Evolutionary conservation across 257 asterid genomes (phyloP).

Genomic region (Lycium ferocissimum): DNA sequence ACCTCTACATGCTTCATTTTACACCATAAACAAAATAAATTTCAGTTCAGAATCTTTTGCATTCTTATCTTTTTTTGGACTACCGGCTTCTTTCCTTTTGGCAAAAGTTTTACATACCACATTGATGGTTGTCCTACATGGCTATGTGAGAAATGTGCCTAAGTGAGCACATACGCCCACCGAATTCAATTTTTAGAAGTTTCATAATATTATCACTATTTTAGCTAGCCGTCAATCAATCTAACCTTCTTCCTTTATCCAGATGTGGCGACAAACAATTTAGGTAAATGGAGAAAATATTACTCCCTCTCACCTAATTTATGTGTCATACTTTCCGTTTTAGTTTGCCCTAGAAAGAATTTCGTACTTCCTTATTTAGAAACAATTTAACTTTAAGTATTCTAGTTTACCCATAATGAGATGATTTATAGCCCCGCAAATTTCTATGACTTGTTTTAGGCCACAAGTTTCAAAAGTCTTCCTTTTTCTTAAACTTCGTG

Average conservation of each 20-base stretch:
- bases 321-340: not conserved
- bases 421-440: too few relatives aligned
- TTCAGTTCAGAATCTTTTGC: conserved; percentile 7
- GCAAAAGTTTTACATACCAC: conserved; percentile 7
- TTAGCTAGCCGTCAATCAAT: not conserved
- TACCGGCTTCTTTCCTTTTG: not conserved
- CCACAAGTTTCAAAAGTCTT: too few relatives aligned
- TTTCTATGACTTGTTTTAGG: too few relatives aligned
- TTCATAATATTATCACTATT: conserved; percentile 17
- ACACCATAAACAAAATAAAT: conserved; percentile 4
- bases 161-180: not conserved
- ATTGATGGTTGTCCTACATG: conserved; percentile 4
- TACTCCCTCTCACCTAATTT: not conserved
- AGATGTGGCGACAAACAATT: not conserved
- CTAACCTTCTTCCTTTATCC: not conserved
- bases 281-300: conserved; percentile 8
- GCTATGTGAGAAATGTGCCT: not conserved
- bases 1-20: conserved; percentile 22
- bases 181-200: conserved; percentile 15
- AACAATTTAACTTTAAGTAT: too few relatives aligned
- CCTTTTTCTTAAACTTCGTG: too few relatives aligned
- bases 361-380: too few relatives aligned
- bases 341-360: too few relatives aligned
- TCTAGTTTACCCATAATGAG: too few relatives aligned
- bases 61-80: not conserved